phyloP scores from a whole-genome alignment of 768 basidiomycete species.

The Suillus alpinus region DNA sequence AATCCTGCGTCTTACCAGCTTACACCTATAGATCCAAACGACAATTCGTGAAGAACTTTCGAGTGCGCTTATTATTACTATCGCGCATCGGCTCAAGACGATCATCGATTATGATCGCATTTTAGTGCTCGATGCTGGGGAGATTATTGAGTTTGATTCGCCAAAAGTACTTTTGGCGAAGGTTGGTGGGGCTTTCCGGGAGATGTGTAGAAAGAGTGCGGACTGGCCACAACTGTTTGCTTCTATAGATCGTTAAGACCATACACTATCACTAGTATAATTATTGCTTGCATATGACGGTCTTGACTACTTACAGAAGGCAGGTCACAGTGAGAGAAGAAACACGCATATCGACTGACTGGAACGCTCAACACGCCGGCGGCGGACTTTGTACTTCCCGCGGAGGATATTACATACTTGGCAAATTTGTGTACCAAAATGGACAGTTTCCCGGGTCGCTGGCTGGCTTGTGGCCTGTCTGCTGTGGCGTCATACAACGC shows the following conservation, averaged over 20 bases:
- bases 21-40: slow-evolving; percentile 55
- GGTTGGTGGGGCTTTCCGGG: slow-evolving; percentile 58
- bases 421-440: background rate
- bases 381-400: background rate
- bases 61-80: slow-evolving; percentile 74
- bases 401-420: too few relatives aligned
- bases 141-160: slow-evolving; percentile 73
- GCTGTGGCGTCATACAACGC: slow-evolving; percentile 3
- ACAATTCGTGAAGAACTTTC: slow-evolving; percentile 73
- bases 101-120: slow-evolving; percentile 76
- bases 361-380: slow-evolving; percentile 25
- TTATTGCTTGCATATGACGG: background rate
- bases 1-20: background rate
- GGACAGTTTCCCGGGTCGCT: background rate
- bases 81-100: slow-evolving; percentile 77
- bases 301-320: too few relatives aligned
- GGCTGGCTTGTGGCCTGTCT: background rate
- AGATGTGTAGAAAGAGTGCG: slow-evolving; percentile 64
- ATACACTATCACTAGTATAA: background rate
- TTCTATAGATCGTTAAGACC: slow-evolving; percentile 13
- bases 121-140: slow-evolving; percentile 70
- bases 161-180: slow-evolving; percentile 55
- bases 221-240: slow-evolving; percentile 45
- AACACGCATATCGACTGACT: too few relatives aligned
- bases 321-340: too few relatives aligned